phyloP scores from a whole-genome alignment of 768 basidiomycete species.

The Tylopilus subfusipes region DNA sequence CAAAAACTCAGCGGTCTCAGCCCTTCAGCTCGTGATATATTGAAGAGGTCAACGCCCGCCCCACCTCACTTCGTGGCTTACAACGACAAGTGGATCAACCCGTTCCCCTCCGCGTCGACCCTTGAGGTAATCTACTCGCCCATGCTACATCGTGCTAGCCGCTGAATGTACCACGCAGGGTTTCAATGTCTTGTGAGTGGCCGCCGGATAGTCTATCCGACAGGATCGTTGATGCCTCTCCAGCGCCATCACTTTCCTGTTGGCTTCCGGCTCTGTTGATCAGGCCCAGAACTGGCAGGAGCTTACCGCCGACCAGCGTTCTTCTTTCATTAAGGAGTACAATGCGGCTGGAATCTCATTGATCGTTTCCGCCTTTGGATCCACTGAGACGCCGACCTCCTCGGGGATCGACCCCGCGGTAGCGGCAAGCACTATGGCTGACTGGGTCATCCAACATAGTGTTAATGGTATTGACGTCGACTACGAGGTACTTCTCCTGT shows the following conservation, averaged over 20 bases:
- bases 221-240: background rate
- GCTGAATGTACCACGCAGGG: constrained; percentile 20
- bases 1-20: constrained; percentile 22
- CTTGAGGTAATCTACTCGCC: constrained; percentile 36
- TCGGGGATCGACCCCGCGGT: constrained; percentile 36
- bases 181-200: constrained; percentile 34
- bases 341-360: constrained; percentile 54
- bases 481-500: constrained; percentile 36
- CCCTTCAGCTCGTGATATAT: constrained; percentile 21
- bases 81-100: constrained; percentile 41
- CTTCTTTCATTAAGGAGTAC: constrained; percentile 45
- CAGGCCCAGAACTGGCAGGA: constrained; percentile 45
- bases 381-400: constrained; percentile 41
- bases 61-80: constrained; percentile 50
- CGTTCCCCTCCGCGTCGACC: constrained; percentile 41
- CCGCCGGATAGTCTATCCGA: background rate
- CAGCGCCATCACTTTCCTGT: constrained; percentile 42
- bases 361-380: constrained; percentile 55
- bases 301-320: constrained; percentile 37
- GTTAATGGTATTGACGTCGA: constrained; percentile 55
- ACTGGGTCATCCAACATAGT: constrained; percentile 44
- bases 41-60: constrained; percentile 29
- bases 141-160: background rate
- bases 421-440: constrained; percentile 42
- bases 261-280: constrained; percentile 41